Base-by-base conservation (phyloP, 2,329 filamentous ascomycete species). In the Podosphaera aphanis region DNA sequence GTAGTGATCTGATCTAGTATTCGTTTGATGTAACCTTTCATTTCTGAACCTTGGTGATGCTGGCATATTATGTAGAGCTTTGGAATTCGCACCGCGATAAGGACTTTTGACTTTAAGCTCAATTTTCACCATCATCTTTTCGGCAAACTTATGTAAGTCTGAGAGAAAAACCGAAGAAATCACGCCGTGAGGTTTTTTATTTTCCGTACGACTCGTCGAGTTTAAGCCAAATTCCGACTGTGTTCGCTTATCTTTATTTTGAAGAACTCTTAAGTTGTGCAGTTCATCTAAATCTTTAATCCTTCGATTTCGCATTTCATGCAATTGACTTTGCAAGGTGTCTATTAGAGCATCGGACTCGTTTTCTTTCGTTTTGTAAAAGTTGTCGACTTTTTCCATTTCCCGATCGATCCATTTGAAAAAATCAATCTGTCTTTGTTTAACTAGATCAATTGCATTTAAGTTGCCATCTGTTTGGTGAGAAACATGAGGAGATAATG, bases 271-370 rank as follows among this genome's bases (percentile, higher is more conserved):
- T 8, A 50, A 49, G 11, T 52, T 50, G 44, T 56, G 51, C 7
- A 49, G 50, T 7, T 47, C 48, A 19, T 54, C 55, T 13, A 84
- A 66, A 57, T 94, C 84, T 45, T 79, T 71, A 23, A 83, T 70
- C 19, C 88, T 76, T 13, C 80, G 73, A 59, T 92, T 84, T 39
- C 85, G 73, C 84, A 95, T 93, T 55, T 92, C 81, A 57, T 93
- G 86, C 27, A 98, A 68, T 59, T 98, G 90, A 44, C 85, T 75
- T 37, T 82, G 74, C 41, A 98, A 66, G 3, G 79, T 60, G 0
- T 66, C 64, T 20, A 94, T 64, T 2, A 86, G 74, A 46, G 77
- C 65, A 0, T 75, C 79, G 0, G 88, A 83, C 58, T 94, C 83
- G 23, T 82, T 71, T 58, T 98, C 90, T 58, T 94, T 94, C 52